phyloP scores from a whole-genome alignment of 306 rosid species.

The Vachellia collinsii region DNA sequence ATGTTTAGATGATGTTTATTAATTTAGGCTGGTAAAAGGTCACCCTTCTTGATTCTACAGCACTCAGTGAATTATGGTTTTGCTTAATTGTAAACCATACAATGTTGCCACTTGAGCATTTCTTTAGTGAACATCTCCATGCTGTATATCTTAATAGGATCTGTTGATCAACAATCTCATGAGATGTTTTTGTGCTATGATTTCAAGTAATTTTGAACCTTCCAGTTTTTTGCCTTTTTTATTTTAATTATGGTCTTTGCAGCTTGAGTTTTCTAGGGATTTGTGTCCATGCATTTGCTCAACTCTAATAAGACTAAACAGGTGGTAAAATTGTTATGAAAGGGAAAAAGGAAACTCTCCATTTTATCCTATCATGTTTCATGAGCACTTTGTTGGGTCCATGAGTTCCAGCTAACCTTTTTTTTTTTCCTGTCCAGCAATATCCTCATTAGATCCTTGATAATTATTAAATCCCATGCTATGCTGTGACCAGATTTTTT shows the following conservation, averaged over 20 bases:
- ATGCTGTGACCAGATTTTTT: background rate
- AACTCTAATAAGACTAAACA: background rate
- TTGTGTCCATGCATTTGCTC: conserved; percentile 1
- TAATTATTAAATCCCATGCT: background rate
- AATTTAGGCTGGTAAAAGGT: background rate
- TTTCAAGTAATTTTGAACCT: conserved; percentile 1
- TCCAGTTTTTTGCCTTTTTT: background rate
- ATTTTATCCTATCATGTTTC: conserved; percentile 20
- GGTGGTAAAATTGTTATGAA: background rate
- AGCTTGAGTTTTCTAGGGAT: background rate
- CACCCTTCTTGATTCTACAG: background rate
- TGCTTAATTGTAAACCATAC: background rate
- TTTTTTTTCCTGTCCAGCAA: background rate
- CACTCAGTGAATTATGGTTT: background rate
- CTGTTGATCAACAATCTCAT: background rate
- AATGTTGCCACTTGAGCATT: background rate
- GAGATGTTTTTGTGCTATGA: background rate
- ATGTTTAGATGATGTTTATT: background rate
- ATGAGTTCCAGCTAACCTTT: background rate
- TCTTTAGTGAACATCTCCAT: conserved; percentile 10
- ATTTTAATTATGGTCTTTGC: background rate
- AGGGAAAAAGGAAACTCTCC: background rate
- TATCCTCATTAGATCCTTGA: background rate
- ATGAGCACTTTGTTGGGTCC: background rate
- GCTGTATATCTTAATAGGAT: background rate